phyloP scores from a whole-genome alignment of 768 basidiomycete species.

The Pulveroboletus frians region DNA sequence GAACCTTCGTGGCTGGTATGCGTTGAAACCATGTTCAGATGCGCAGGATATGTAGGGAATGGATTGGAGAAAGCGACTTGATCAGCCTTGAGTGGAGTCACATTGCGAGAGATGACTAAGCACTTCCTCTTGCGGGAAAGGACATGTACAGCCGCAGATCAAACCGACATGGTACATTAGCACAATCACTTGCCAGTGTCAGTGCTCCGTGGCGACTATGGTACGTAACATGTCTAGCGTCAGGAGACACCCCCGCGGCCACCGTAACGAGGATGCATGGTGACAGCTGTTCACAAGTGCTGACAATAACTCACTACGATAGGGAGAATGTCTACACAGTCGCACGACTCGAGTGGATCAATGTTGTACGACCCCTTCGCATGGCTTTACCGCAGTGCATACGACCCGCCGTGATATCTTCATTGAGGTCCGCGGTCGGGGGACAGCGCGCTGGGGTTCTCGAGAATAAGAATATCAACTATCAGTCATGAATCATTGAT shows the following conservation, averaged over 20 bases:
- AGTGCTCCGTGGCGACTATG: background rate
- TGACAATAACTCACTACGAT: background rate
- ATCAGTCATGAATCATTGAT: background rate
- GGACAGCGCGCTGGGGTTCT: background rate
- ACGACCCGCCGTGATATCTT: background rate
- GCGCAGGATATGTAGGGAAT: constrained; percentile 1
- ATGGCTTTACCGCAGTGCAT: background rate
- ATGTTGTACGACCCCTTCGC: background rate
- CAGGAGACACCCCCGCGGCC: background rate
- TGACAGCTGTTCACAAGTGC: background rate
- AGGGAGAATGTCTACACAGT: background rate
- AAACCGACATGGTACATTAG: background rate
- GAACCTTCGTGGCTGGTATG: constrained; percentile 32
- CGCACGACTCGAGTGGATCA: background rate
- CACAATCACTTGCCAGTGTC: background rate
- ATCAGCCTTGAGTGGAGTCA: background rate
- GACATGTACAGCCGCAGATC: background rate
- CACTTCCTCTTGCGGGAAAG: constrained; percentile 7
- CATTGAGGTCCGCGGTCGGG: background rate
- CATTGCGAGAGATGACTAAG: constrained; percentile 19
- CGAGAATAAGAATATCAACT: constrained; percentile 1
- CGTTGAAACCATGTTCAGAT: constrained; percentile 26
- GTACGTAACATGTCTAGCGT: constrained; percentile 1
- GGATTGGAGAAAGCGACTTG: background rate
- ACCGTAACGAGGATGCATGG: background rate